These are phyloP conservation scores for Gastrolobium villosum DNA, from an alignment of 306 rosid species.

Conservation along the genomic window DNA sequence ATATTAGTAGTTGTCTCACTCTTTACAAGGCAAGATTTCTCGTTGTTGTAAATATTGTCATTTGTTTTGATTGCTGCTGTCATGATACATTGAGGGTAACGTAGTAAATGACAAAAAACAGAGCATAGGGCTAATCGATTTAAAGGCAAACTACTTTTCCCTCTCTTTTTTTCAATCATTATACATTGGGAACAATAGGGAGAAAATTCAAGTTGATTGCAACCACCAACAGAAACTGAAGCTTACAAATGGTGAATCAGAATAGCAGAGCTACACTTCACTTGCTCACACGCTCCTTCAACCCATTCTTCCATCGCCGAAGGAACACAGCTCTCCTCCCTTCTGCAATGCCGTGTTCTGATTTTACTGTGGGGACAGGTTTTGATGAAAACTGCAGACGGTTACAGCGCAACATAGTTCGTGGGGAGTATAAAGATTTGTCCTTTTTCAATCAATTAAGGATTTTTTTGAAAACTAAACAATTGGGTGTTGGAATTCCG, in stretches of 20 bases:
- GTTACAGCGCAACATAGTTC: constrained; percentile 31
- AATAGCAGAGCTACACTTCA: constrained; percentile 56
- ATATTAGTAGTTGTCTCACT: too few species aligned
- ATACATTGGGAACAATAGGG: background rate
- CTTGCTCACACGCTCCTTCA: constrained; percentile 49
- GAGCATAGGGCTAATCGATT: too few species aligned
- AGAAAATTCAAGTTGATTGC: background rate
- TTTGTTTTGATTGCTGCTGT: too few species aligned
- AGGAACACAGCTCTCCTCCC: constrained; percentile 38
- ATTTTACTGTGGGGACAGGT: background rate
- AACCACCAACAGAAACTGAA: background rate
- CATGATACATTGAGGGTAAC: too few species aligned
- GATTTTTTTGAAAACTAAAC: constrained; percentile 30
- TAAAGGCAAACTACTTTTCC: too few species aligned
- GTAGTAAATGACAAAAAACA: too few species aligned
- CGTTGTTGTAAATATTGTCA: too few species aligned
- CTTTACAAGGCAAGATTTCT: too few species aligned
- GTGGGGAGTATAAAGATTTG: constrained; percentile 26
- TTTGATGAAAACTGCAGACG: constrained; percentile 27
- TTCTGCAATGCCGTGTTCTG: constrained; percentile 12
- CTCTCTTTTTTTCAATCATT: too few species aligned
- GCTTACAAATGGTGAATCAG: constrained; percentile 57
- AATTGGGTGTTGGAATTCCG: constrained; percentile 41
- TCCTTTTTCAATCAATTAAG: constrained; percentile 46
- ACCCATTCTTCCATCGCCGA: constrained; percentile 44